Conservation (phyloP, 1,284 basidiomycete genomes). For the Microbotryum intermedium region DNA sequence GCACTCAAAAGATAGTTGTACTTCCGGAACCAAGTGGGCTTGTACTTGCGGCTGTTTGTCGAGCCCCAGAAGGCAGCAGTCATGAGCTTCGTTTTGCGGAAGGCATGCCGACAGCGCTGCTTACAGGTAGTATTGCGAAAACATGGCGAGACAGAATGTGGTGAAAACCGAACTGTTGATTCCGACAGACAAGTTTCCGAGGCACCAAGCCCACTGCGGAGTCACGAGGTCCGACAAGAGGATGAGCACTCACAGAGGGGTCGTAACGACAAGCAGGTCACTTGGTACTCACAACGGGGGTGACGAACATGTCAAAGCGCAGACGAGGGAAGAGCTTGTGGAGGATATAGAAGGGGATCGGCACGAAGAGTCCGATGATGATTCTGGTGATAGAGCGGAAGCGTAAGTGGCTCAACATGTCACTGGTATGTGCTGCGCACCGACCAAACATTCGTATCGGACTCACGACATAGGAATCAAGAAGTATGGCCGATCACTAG, state of each 20-base stretch:
- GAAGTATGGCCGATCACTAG: constrained; percentile 45
- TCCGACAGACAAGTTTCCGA: constrained; percentile 27
- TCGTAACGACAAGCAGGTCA: too few relatives aligned
- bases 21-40: constrained; percentile 31
- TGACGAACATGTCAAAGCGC: constrained; percentile 25
- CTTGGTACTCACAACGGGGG: constrained; percentile 19
- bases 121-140: constrained; percentile 20
- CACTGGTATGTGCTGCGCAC: too few relatives aligned
- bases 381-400: background rate
- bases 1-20: constrained; percentile 35
- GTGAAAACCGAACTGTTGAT: constrained; percentile 30
- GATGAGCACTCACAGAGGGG: too few relatives aligned
- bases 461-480: constrained; percentile 28
- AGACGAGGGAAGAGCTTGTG: constrained; percentile 48
- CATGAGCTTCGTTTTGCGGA: too few relatives aligned
- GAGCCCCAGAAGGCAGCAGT: too few relatives aligned
- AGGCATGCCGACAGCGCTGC: too few relatives aligned
- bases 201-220: constrained; percentile 8
- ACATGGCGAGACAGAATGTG: constrained; percentile 13
- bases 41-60: constrained; percentile 6
- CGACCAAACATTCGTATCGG: too few relatives aligned
- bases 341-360: constrained; percentile 51
- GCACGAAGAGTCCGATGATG: constrained; percentile 47
- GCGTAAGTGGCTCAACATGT: too few relatives aligned
- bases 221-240: too few relatives aligned